Conservation (phyloP, 768 basidiomycete genomes). For the Gyrodon lividus region DNA sequence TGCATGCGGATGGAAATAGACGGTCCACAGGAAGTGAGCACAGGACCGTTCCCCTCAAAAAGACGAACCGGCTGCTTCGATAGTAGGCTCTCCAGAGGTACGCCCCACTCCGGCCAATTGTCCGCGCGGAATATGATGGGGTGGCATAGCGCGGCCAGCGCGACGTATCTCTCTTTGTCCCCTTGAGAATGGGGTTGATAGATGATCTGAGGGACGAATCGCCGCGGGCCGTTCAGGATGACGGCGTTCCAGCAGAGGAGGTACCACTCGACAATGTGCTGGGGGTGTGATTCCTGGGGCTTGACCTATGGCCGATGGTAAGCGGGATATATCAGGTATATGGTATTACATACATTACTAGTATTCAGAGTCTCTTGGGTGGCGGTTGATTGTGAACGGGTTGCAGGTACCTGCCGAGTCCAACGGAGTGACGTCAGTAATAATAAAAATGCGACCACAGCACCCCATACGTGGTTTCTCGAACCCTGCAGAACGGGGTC, state of each 20-base stretch:
- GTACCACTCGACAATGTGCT: slow-evolving; percentile 7
- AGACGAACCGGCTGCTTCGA: slow-evolving; percentile 53
- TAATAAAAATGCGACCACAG: too few relatives aligned
- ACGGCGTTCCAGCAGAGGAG: neutral
- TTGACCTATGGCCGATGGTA: neutral
- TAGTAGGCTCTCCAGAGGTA: slow-evolving; percentile 56
- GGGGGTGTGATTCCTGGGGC: neutral
- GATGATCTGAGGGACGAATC: slow-evolving; percentile 62
- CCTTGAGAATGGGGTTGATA: slow-evolving; percentile 71
- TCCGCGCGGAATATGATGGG: slow-evolving; percentile 61
- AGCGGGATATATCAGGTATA: neutral
- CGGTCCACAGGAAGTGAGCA: slow-evolving; percentile 65
- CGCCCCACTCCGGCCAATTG: slow-evolving; percentile 54
- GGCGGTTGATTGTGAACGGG: neutral
- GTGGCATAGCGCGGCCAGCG: slow-evolving; percentile 53
- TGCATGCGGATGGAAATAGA: slow-evolving; percentile 71
- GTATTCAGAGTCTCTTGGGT: neutral
- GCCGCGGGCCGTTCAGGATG: slow-evolving; percentile 34
- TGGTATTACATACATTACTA: neutral
- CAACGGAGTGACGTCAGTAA: slow-evolving; percentile 6
- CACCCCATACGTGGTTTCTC: too few relatives aligned
- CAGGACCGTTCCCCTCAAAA: slow-evolving; percentile 51
- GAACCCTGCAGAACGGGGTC: too few relatives aligned
- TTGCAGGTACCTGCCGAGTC: neutral
- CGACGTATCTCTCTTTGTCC: slow-evolving; percentile 70